A percentile compares a stretch with the other conserved stretches of the same genome.
These are phyloP conservation scores for Tricholoma sp. DNA, from an alignment of 768 basidiomycete genomes.

Conservation along the genomic window DNA sequence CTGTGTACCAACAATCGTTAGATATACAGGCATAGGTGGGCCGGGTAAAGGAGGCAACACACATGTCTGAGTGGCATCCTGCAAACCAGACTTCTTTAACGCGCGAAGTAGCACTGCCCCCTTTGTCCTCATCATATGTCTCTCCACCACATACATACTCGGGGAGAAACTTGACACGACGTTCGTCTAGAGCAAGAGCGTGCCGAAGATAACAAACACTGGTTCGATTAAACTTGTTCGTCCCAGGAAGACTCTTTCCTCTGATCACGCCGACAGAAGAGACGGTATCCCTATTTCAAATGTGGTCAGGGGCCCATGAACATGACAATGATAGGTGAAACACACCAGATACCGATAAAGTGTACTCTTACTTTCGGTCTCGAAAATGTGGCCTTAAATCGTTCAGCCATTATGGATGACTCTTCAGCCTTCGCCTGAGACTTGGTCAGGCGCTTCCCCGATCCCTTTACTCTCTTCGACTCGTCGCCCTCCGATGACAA, in stretches of 20 bases:
- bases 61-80: conserved; percentile 36
- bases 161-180: conserved; percentile 38
- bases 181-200: conserved; percentile 40
- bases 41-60: background rate
- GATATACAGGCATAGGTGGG: background rate
- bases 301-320: too few species aligned
- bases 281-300: conserved; percentile 35
- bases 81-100: conserved; percentile 41
- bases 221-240: conserved; percentile 13
- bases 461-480: background rate
- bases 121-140: too few species aligned
- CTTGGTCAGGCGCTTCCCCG: background rate
- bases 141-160: conserved; percentile 22
- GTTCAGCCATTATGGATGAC: background rate
- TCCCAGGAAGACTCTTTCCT: conserved; percentile 24
- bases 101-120: too few species aligned
- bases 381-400: conserved; percentile 9
- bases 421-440: background rate
- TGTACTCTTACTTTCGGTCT: conserved; percentile 24
- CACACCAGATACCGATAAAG: conserved; percentile 37
- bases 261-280: conserved; percentile 35
- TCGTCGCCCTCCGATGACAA: background rate
- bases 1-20: background rate
- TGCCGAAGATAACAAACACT: conserved; percentile 35
- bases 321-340: background rate